phyloP scores from a whole-genome alignment of 108 stramenopile genomes.

The Pseudonitzschia multiseries region DNA sequence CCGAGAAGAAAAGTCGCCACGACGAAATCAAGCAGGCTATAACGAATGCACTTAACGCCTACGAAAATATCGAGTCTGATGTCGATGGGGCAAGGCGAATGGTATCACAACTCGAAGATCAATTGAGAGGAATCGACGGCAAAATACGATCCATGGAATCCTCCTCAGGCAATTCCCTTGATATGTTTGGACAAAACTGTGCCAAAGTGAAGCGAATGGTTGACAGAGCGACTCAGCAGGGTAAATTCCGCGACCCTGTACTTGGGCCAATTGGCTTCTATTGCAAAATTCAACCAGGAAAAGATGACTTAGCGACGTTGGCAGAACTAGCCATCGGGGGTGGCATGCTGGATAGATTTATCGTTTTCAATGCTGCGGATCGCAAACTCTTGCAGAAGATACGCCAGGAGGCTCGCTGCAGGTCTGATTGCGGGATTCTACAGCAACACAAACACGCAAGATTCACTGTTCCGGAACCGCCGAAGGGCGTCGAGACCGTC shows the following conservation, averaged over 20 bases:
- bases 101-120: constrained; percentile 27
- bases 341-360: constrained; percentile 61
- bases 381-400: constrained; percentile 53
- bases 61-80: constrained; percentile 56
- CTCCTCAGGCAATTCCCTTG: constrained; percentile 53
- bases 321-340: constrained; percentile 68
- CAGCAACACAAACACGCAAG: constrained; percentile 39
- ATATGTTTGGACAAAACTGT: constrained; percentile 66
- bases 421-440: constrained; percentile 63
- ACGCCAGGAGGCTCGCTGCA: constrained; percentile 58
- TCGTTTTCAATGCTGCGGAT: constrained; percentile 70
- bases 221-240: constrained; percentile 32
- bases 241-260: constrained; percentile 67
- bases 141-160: constrained; percentile 45
- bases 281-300: constrained; percentile 75
- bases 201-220: constrained; percentile 35
- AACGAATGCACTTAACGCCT: constrained; percentile 26
- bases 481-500: constrained; percentile 68
- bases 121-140: constrained; percentile 42
- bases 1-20: constrained; percentile 45
- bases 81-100: constrained; percentile 37
- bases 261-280: constrained; percentile 79
- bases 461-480: constrained; percentile 55
- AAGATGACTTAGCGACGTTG: constrained; percentile 70
- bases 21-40: constrained; percentile 43